Evolutionary conservation across 768 basidiomycete species (phyloP).

Genomic region (Lactifluus volemus): DNA sequence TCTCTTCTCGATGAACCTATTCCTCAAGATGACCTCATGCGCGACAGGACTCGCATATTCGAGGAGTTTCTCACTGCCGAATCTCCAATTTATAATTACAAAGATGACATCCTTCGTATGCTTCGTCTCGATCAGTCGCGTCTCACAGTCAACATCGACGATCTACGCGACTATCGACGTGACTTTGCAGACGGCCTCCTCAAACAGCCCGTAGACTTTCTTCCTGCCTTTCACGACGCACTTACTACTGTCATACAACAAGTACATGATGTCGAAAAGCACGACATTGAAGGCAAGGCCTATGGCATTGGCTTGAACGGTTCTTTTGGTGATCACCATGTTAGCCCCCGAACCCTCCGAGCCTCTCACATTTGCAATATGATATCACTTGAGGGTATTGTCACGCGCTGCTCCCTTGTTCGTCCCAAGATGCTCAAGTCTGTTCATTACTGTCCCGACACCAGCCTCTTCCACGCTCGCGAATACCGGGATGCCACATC

Average conservation of each 20-base stretch:
- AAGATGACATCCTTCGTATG: conserved; percentile 76
- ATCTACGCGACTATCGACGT: conserved; percentile 87
- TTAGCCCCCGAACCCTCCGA: conserved; percentile 86
- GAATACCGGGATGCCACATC: conserved; percentile 92
- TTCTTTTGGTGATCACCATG: conserved; percentile 96
- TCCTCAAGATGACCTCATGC: conserved; percentile 60
- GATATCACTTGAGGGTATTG: conserved; percentile 96
- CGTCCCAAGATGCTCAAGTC: conserved; percentile 98
- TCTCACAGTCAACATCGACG: conserved; percentile 92
- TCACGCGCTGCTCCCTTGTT: conserved; percentile 95
- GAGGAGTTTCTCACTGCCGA: conserved; percentile 75
- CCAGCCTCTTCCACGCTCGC: conserved; percentile 72
- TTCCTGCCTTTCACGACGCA: conserved; percentile 86
- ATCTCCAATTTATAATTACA: conserved; percentile 66
- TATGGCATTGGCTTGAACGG: conserved; percentile 90
- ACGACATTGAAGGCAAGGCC: conserved; percentile 69
- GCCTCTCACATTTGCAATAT: conserved; percentile 88
- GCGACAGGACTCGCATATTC: conserved; percentile 69
- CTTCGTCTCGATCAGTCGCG: conserved; percentile 76
- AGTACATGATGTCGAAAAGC: conserved; percentile 70
- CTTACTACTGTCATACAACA: conserved; percentile 64
- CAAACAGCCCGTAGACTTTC: conserved; percentile 77
- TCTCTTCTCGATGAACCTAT: conserved; percentile 45
- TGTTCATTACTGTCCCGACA: conserved; percentile 90
- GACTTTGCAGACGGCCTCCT: conserved; percentile 83